Evolutionary conservation across 2,329 filamentous ascomycete genomes (phyloP).

Genomic region (Blastomyces silverae): DNA sequence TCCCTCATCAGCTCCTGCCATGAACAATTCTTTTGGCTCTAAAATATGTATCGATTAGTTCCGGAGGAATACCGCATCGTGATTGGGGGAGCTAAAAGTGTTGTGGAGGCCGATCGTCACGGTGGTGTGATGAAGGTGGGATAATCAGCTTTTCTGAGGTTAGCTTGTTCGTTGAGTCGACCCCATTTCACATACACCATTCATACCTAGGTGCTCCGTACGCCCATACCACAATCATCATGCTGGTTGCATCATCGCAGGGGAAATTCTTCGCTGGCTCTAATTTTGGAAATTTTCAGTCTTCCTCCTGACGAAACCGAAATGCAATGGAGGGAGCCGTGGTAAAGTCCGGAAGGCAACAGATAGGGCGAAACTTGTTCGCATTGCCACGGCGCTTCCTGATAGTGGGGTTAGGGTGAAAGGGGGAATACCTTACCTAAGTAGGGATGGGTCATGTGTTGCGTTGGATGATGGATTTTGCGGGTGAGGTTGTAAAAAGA

Average conservation of each 20-base stretch:
- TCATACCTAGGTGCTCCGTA: no score
- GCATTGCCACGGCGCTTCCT: background rate
- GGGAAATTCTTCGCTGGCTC: background rate
- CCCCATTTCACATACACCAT: background rate
- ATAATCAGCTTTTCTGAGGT: background rate
- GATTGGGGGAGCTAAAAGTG: background rate
- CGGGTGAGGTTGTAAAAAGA: background rate
- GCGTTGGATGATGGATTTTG: background rate
- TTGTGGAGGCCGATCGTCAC: background rate
- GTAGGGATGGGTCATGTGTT: background rate
- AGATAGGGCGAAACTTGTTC: background rate
- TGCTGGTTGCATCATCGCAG: background rate
- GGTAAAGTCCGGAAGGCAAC: background rate
- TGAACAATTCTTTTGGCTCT: background rate
- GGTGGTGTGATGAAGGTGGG: slow-evolving; percentile 2
- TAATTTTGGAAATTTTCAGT: background rate
- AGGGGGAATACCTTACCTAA: background rate
- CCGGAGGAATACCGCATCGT: background rate
- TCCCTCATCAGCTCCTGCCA: background rate
- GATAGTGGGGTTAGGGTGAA: background rate
- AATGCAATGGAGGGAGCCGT: background rate
- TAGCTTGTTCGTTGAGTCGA: background rate
- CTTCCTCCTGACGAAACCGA: background rate
- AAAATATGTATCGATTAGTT: background rate
- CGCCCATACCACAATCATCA: background rate